phyloP scores from a whole-genome alignment of 2,329 filamentous ascomycete genomes.

The Exophiala alcalophila region DNA sequence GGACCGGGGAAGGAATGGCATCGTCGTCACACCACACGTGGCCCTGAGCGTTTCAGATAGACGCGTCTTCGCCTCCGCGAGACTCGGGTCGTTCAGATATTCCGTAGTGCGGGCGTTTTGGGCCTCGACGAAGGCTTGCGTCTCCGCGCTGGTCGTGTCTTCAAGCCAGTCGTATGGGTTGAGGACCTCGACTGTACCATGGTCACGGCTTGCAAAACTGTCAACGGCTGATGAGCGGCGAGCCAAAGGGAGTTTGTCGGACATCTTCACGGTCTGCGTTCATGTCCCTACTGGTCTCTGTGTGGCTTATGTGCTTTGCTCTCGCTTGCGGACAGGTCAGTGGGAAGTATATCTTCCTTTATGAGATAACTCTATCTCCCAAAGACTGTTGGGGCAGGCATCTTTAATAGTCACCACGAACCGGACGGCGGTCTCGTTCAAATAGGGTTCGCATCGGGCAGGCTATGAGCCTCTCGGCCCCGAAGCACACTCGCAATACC shows the following conservation, averaged over 20 bases:
- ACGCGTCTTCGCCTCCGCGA: conserved; percentile 2
- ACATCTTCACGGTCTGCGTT: too few relatives aligned
- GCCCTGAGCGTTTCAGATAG: background rate
- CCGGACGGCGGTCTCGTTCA: too few relatives aligned
- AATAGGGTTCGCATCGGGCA: too few relatives aligned
- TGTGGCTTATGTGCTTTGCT: too few relatives aligned
- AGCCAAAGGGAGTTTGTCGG: conserved; percentile 6
- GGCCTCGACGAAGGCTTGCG: conserved; percentile 6
- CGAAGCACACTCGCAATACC: too few relatives aligned
- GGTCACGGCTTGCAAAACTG: conserved; percentile 1
- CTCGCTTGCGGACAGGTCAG: too few relatives aligned
- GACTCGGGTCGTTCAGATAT: conserved; percentile 6
- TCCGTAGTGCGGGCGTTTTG: conserved; percentile 1
- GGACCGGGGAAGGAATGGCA: background rate
- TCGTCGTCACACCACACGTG: background rate
- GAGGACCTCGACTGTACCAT: conserved; percentile 1
- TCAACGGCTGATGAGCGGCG: conserved; percentile 3
- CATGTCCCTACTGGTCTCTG: too few relatives aligned
- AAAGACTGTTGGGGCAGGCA: too few relatives aligned
- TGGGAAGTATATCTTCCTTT: too few relatives aligned
- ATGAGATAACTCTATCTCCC: too few relatives aligned
- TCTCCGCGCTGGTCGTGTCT: conserved; percentile 4
- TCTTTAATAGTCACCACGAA: too few relatives aligned
- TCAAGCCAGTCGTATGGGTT: conserved; percentile 15
- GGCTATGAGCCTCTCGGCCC: too few relatives aligned